Evolutionary conservation across 805 yeast genomes (phyloP).

Genomic region (Ogataea sp.): DNA sequence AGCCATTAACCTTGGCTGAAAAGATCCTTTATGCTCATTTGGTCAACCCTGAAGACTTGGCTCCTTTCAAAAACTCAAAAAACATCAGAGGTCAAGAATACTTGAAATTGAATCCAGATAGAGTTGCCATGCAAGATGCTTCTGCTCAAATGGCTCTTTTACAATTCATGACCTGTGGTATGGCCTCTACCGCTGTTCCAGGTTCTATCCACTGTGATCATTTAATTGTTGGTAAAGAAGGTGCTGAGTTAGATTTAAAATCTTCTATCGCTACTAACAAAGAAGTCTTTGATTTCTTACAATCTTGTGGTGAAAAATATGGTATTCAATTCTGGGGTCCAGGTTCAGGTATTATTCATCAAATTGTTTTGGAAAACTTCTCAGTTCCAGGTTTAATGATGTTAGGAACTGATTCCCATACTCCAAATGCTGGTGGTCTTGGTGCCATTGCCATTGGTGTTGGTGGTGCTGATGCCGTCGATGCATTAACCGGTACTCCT

Average conservation of each 20-base stretch:
- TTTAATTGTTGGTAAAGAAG: constrained; percentile 91
- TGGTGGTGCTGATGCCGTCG: constrained; percentile 99
- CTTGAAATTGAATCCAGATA: constrained; percentile 91
- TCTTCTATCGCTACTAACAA: constrained; percentile 84
- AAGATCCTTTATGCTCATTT: constrained; percentile 92
- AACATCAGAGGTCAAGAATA: constrained; percentile 78
- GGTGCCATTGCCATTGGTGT: constrained; percentile 98
- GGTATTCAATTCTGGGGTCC: constrained; percentile 99
- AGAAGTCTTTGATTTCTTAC: constrained; percentile 90
- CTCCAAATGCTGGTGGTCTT: constrained; percentile 97
- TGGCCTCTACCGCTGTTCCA: constrained; percentile 88
- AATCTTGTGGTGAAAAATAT: constrained; percentile 87
- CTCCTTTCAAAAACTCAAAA: constrained; percentile 37
- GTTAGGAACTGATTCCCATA: constrained; percentile 96
- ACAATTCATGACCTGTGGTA: constrained; percentile 94
- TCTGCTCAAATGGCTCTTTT: constrained; percentile 97
- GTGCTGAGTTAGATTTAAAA: constrained; percentile 77
- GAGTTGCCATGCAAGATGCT: constrained; percentile 99
- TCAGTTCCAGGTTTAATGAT: constrained; percentile 96
- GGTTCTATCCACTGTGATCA: constrained; percentile 98
- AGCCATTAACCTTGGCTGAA: constrained; percentile 90
- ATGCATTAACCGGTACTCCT: constrained; percentile 86
- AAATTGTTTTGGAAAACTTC: constrained; percentile 91
- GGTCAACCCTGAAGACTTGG: constrained; percentile 85
- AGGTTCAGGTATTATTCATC: constrained; percentile 97